Evolutionary conservation across 164 flowering plant species (phyloP).

Genomic region (Vitis rupestris): DNA sequence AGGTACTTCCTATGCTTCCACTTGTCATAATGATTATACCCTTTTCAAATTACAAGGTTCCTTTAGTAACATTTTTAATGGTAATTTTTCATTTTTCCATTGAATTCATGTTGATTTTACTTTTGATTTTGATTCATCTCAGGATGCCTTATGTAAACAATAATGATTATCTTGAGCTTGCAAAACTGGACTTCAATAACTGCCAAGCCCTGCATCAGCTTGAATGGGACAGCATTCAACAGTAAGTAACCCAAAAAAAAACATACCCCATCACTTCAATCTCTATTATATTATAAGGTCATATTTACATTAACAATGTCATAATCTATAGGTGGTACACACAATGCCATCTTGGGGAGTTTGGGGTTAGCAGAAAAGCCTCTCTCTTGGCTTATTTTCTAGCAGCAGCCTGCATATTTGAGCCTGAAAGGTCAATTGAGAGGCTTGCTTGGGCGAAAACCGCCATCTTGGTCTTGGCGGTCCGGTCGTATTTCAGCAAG

Average conservation of each 20-base stretch:
- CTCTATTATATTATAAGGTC: no score
- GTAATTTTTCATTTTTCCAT: not conserved
- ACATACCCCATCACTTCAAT: not conserved
- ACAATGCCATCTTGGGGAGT: constrained; percentile 32
- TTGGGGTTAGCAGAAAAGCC: constrained; percentile 43
- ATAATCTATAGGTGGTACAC: constrained; percentile 64
- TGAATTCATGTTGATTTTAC: not conserved
- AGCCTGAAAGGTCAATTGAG: constrained; percentile 53
- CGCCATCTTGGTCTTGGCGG: constrained; percentile 39
- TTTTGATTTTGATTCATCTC: not conserved
- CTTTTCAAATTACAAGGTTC: not conserved
- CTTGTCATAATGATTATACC: not conserved
- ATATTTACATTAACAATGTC: no score
- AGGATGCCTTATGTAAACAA: constrained; percentile 88
- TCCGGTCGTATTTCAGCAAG: constrained; percentile 29
- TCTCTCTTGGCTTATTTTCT: constrained; percentile 52
- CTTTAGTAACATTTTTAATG: no score
- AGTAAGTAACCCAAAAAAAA: constrained; percentile 37
- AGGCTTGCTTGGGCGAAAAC: constrained; percentile 82
- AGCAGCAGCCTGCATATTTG: constrained; percentile 70
- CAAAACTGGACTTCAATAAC: constrained; percentile 73
- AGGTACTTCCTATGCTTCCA: constrained; percentile 32
- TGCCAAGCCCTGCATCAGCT: constrained; percentile 61
- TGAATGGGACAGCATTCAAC: constrained; percentile 60
- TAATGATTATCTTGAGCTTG: constrained; percentile 65